Evolutionary conservation across 768 basidiomycete species (phyloP), one percentile per base, ranked within the genome.

Genomic region (Ramaria rubella): DNA sequence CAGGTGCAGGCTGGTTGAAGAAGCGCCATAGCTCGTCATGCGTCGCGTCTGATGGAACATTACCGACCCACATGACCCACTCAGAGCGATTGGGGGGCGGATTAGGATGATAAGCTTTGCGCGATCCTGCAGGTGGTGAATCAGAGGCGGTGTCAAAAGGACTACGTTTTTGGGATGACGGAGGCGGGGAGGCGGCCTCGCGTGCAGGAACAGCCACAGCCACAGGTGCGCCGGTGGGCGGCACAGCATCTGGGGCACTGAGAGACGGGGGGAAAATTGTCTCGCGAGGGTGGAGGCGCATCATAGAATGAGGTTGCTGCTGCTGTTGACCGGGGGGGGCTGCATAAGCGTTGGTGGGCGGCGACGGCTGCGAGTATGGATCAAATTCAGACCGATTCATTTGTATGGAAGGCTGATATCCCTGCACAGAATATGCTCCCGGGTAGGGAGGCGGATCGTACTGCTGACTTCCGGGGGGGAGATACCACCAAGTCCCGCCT

Each of bases 1-100:
- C 53, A 17, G 60, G 56, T 46, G 49, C 26, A 7, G 65, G 59
- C 48, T 69, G 65, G 60, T 78, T 85, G 73, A 97, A 94, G 68
- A 94, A 94, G 6, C 75, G 74, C 87, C 86, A 89, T 4, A 96
- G 74, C 65, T 96, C 94, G 61, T 91, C 85, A 58, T 91, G 81
- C 3, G 81, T 82, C 15, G 90, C 83, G 63, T 94, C 90, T 5
- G 78, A 77, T 2, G 90, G 90, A 3, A 96, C 87, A 65, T 97
- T 97, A 9, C 94, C 94, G 12, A 84, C 85, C 94, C 94, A 96
- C 90, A 94, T 91, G 1, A 93, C 93, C 90, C 88, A 94, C 58
- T 91, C 90, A 6, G 90, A 90, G 14, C 90, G 81, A 52, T 87
- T 77, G 11, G 81, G 72, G 12, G 87, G 86, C 1, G 84, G 80